Base-by-base conservation (phyloP, 768 basidiomycete genomes). In the Chalciporus pseudorubinellus region DNA sequence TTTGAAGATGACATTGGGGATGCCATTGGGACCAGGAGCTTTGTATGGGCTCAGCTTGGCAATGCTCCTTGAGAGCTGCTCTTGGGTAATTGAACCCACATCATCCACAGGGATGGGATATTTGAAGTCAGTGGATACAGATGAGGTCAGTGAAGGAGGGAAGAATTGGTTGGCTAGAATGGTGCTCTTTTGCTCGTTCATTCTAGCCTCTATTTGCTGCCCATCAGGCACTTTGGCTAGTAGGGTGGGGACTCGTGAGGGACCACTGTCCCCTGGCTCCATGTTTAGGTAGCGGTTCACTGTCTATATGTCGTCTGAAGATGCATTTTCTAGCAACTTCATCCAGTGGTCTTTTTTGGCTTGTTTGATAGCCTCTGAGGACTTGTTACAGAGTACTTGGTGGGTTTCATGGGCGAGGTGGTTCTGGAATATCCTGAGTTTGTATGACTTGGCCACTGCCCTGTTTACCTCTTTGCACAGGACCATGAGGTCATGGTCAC, bases 251-350 rank as follows among this genome's bases (percentile, higher is more conserved):
- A 51, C 10, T 10, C 33, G 7, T 3, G 29, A 18, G 0, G 51
- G 45, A 11, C 43, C 41, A 39, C n/a, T n/a, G n/a, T n/a, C n/a
- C n/a, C n/a, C n/a, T n/a, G n/a, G n/a, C n/a, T n/a, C n/a, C n/a
- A n/a, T 44, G 0, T 41, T 61, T 1, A 67, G 39, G 20, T 66
- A 68, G 1, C 33, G 50, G 53, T 64, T 59, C 1, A 64, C 62
- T 0, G 39, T 60, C 68, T 67, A 71, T 2, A 71, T 43, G 1
- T 56, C 51, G 0, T 36, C 38, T 0, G 20, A 36, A 0, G 48
- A 38, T 0, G 60, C 47, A 1, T 64, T 50, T 13, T 68, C 63
- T 3, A 72, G 59, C 50, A 57, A 74, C 2, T 62, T 39, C 20
- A 56, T 34, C 49, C 53, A 55, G n/a, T n/a, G n/a, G n/a, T n/a